Conservation (phyloP, 305 asterid genomes). For the Fraxinus xanthoxyloides region DNA sequence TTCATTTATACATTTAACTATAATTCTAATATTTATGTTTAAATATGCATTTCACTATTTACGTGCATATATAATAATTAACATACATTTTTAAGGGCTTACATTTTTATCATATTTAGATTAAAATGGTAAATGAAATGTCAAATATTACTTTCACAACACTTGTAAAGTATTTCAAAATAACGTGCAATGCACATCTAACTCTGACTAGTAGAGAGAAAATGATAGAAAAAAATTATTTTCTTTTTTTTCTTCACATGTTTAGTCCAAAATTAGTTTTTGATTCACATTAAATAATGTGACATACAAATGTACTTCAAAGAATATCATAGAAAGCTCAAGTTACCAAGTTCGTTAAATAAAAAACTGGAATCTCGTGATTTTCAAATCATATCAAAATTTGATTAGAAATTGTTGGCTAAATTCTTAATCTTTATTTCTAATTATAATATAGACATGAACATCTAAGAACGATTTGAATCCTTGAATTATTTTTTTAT, state of each 20-base stretch:
- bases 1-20: too few relatives aligned
- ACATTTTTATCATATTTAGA: too few relatives aligned
- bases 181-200: too few relatives aligned
- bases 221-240: neutral
- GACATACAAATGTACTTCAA: neutral
- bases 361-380: neutral
- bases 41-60: too few relatives aligned
- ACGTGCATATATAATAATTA: too few relatives aligned
- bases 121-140: too few relatives aligned
- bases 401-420: neutral
- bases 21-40: too few relatives aligned
- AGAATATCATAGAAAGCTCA: neutral
- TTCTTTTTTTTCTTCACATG: neutral
- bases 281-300: neutral
- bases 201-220: too few relatives aligned
- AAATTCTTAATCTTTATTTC: neutral
- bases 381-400: neutral
- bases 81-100: too few relatives aligned
- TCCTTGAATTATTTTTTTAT: neutral
- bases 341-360: neutral
- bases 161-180: too few relatives aligned
- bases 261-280: neutral
- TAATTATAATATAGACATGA: neutral
- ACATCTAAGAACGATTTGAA: neutral
- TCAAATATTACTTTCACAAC: too few relatives aligned